Evolutionary conservation across 106 monocot species (phyloP).

Genomic region (Platanthera guangdongensis): DNA sequence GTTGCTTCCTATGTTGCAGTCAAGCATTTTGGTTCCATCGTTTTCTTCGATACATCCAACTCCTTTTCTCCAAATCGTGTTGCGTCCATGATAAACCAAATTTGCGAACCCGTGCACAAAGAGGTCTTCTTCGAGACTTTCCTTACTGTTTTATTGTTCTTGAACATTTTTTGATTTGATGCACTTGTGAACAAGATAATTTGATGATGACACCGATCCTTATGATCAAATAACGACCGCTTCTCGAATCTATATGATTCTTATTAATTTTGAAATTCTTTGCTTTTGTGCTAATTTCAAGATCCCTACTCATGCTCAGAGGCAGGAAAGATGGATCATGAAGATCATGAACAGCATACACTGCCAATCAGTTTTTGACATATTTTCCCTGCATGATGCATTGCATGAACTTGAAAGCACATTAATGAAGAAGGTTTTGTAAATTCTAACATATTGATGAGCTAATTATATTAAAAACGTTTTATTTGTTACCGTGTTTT

Average conservation of each 20-base stretch:
- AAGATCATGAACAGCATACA: constrained; percentile 63
- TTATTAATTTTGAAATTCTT: not conserved
- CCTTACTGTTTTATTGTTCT: constrained; percentile 1
- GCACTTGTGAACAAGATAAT: not conserved
- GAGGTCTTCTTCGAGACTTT: constrained; percentile 28
- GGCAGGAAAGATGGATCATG: constrained; percentile 32
- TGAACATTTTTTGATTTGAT: not conserved
- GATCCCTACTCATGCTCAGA: constrained; percentile 26
- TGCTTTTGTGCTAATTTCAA: not conserved
- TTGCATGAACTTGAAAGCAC: constrained; percentile 41
- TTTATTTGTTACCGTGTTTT: constrained; percentile 1
- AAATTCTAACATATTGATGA: not conserved
- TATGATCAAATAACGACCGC: not conserved
- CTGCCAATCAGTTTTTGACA: constrained; percentile 72
- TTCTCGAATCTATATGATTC: not conserved
- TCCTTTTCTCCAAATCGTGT: constrained; percentile 74
- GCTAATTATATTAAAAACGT: not conserved
- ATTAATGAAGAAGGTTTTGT: constrained; percentile 34
- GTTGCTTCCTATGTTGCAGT: constrained; percentile 50
- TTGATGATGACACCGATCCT: not conserved
- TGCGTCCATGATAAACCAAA: constrained; percentile 30
- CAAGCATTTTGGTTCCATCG: constrained; percentile 32
- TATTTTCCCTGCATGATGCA: constrained; percentile 55
- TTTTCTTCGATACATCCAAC: constrained; percentile 90
- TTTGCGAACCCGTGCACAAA: constrained; percentile 10